These are phyloP conservation scores for Diaporthe humulicola DNA, from an alignment of 2,329 filamentous ascomycete genomes.

Conservation along the genomic window DNA sequence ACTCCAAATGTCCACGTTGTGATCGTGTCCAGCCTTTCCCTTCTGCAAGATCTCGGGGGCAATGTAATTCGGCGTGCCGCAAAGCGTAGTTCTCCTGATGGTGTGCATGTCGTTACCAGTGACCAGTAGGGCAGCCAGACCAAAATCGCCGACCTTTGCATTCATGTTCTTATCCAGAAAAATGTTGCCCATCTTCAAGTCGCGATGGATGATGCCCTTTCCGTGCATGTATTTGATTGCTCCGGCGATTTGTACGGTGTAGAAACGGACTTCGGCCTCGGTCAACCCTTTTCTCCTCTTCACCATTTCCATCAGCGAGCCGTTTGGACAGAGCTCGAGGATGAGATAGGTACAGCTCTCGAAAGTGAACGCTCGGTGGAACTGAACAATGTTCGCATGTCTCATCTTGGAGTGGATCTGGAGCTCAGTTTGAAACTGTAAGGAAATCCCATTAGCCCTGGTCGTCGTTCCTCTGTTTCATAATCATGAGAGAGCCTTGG, in stretches of 20 bases:
- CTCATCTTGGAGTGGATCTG: slow-evolving; percentile 99
- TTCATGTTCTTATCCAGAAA: slow-evolving; percentile 97
- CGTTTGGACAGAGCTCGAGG: slow-evolving; percentile 93
- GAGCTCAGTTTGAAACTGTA: slow-evolving; percentile 82
- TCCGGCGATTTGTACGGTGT: slow-evolving; percentile 93
- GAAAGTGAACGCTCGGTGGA: slow-evolving; percentile 93
- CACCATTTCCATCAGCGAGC: slow-evolving; percentile 97
- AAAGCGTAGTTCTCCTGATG: slow-evolving; percentile 89
- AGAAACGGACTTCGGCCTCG: slow-evolving; percentile 93
- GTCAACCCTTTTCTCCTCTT: slow-evolving; percentile 91
- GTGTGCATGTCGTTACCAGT: slow-evolving; percentile 91
- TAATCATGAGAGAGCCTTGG: background rate
- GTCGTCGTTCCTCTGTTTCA: background rate
- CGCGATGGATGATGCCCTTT: slow-evolving; percentile 95
- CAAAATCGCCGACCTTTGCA: slow-evolving; percentile 97
- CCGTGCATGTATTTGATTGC: slow-evolving; percentile 98
- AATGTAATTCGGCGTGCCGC: slow-evolving; percentile 98
- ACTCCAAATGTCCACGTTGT: slow-evolving; percentile 99
- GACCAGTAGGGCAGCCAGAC: slow-evolving; percentile 89
- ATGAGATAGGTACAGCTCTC: slow-evolving; percentile 92
- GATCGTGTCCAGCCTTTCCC: slow-evolving; percentile 93
- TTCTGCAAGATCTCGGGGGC: slow-evolving; percentile 96
- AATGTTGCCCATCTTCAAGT: slow-evolving; percentile 98
- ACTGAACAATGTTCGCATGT: slow-evolving; percentile 95
- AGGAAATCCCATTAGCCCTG: slow-evolving; percentile 8